phyloP scores from a whole-genome alignment of 257 asterid genomes.

The Lycium barbarum region DNA sequence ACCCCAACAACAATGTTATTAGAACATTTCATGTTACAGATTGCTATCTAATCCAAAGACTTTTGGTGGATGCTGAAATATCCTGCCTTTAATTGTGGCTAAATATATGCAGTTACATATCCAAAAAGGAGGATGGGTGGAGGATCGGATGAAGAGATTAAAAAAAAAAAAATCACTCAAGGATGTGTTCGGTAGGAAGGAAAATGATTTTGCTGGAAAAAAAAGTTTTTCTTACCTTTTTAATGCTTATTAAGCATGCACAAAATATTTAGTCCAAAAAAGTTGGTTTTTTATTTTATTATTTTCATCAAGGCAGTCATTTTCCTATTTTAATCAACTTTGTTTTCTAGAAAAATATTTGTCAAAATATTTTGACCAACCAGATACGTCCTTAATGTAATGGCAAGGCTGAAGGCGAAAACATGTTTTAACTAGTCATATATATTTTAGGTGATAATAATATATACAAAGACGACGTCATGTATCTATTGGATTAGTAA shows the following conservation, averaged over 20 bases:
- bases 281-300: neutral
- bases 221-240: too few relatives aligned
- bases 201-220: too few relatives aligned
- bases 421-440: neutral
- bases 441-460: neutral
- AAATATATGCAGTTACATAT: slow-evolving; percentile 41
- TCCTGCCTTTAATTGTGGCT: slow-evolving; percentile 48
- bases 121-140: neutral
- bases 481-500: neutral
- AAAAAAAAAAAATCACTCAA: too few relatives aligned
- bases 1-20: slow-evolving; percentile 49
- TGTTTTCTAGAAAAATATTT: neutral
- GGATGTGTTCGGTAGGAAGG: too few relatives aligned
- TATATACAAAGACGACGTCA: neutral
- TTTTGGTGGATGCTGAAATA: slow-evolving; percentile 40
- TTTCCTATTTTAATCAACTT: too few relatives aligned
- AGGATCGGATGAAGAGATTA: too few relatives aligned
- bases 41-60: slow-evolving; percentile 34
- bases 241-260: too few relatives aligned
- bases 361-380: neutral
- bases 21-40: slow-evolving; percentile 19
- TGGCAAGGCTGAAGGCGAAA: too few relatives aligned
- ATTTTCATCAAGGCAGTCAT: too few relatives aligned
- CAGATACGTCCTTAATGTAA: neutral
- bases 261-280: too few relatives aligned